Evolutionary conservation across 306 rosid species (phyloP).

Genomic region (Ammopiptanthus mongolicus): DNA sequence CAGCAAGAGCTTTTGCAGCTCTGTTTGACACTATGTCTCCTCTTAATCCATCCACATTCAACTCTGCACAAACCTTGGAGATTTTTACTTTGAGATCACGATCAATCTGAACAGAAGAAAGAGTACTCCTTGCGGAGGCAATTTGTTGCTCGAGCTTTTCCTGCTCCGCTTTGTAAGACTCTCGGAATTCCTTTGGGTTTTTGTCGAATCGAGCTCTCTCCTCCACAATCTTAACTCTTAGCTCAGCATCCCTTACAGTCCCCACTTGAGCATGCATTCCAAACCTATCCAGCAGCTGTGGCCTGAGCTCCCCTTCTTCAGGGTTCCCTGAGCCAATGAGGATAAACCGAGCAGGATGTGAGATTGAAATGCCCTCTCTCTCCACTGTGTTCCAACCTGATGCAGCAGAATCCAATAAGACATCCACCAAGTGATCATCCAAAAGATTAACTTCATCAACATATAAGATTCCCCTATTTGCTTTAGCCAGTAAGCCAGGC

Average conservation of each 20-base stretch:
- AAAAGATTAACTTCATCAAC: constrained; percentile 94
- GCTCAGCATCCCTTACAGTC: constrained; percentile 92
- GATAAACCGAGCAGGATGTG: constrained; percentile 93
- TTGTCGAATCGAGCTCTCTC: constrained; percentile 80
- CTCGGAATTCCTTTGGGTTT: constrained; percentile 71
- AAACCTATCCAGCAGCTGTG: constrained; percentile 90
- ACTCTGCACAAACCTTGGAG: constrained; percentile 80
- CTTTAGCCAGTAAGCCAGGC: constrained; percentile 92
- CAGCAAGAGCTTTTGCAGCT: constrained; percentile 89
- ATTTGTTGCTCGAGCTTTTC: constrained; percentile 73
- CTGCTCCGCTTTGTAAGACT: constrained; percentile 60
- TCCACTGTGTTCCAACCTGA: constrained; percentile 99
- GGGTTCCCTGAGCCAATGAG: constrained; percentile 95
- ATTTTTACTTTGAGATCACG: constrained; percentile 80
- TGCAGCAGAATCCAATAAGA: constrained; percentile 90
- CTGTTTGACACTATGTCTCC: constrained; percentile 91
- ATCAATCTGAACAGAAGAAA: constrained; percentile 65
- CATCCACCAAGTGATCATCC: constrained; percentile 96
- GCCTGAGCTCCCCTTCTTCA: constrained; percentile 98
- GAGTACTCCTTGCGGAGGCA: constrained; percentile 56
- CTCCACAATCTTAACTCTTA: constrained; percentile 93
- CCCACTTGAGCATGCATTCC: constrained; percentile 99
- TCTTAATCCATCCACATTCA: constrained; percentile 94
- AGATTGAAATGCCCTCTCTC: constrained; percentile 92
- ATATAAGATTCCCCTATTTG: constrained; percentile 90